Evolutionary conservation across 768 basidiomycete genomes (phyloP).

Genomic region (Mycena epipterygia): DNA sequence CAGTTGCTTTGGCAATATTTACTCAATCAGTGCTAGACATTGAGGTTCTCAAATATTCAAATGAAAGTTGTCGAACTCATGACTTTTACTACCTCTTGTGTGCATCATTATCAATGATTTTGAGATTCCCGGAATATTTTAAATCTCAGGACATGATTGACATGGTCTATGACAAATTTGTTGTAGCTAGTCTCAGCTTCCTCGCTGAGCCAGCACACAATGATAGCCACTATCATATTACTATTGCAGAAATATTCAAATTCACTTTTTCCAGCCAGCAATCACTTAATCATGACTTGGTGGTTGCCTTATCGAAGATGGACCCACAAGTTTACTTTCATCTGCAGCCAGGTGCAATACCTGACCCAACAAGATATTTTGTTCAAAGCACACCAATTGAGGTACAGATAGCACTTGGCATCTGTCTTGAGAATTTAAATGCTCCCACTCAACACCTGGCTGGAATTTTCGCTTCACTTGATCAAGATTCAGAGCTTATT

Average conservation of each 20-base stretch:
- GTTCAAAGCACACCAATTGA: slow-evolving; percentile 11
- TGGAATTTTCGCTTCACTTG: neutral
- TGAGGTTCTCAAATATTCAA: slow-evolving; percentile 11
- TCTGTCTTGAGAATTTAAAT: slow-evolving; percentile 8
- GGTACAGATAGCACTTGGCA: slow-evolving; percentile 9
- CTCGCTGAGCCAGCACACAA: slow-evolving; percentile 1
- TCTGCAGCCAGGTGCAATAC: slow-evolving; percentile 3
- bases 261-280: slow-evolving; percentile 1
- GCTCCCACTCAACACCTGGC: neutral
- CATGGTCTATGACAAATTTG: slow-evolving; percentile 5
- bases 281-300: slow-evolving; percentile 10
- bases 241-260: slow-evolving; percentile 9
- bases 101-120: slow-evolving; percentile 24
- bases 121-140: slow-evolving; percentile 29
- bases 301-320: slow-evolving; percentile 9
- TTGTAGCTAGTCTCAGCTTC: neutral
- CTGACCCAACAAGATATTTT: slow-evolving; percentile 19
- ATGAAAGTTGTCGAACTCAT: slow-evolving; percentile 1
- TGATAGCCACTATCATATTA: slow-evolving; percentile 11
- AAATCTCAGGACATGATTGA: slow-evolving; percentile 16
- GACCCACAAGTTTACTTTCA: slow-evolving; percentile 5
- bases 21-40: slow-evolving; percentile 17
- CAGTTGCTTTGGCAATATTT: slow-evolving; percentile 21
- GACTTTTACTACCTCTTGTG: slow-evolving; percentile 27
- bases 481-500: slow-evolving; percentile 14